These are phyloP conservation scores for Saccharomycopsis olivae DNA, from an alignment of 805 yeast genomes.

Conservation along the genomic window DNA sequence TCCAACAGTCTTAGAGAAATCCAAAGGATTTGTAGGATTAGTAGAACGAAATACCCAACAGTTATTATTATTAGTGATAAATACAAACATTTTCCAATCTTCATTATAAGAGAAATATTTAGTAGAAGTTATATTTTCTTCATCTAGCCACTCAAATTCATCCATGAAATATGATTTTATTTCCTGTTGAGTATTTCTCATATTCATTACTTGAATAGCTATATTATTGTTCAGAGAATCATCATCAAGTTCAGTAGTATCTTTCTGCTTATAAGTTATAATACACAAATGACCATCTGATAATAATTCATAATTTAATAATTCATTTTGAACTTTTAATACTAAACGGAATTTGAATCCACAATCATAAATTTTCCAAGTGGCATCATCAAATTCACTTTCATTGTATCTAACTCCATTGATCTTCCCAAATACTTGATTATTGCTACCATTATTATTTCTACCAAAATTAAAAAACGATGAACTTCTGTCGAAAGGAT, in stretches of 20 bases:
- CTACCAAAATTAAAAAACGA: conserved; percentile 8
- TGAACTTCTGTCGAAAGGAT: conserved; percentile 6
- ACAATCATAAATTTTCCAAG: conserved; percentile 16
- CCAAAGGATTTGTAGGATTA: neutral
- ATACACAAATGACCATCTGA: conserved; percentile 11
- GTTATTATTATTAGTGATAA: conserved; percentile 15
- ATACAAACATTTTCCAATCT: conserved; percentile 6
- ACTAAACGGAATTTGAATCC: conserved; percentile 23
- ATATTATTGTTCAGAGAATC: neutral
- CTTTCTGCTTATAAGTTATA: conserved; percentile 10
- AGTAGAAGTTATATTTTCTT: neutral
- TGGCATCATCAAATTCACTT: conserved; percentile 1
- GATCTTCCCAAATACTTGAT: neutral
- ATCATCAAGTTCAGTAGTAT: neutral
- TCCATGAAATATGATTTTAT: conserved; percentile 11
- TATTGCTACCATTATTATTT: conserved; percentile 3
- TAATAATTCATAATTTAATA: conserved; percentile 20
- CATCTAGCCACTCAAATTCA: conserved; percentile 15
- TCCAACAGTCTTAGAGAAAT: conserved; percentile 9
- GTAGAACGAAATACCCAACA: conserved; percentile 17
- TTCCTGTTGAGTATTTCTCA: neutral
- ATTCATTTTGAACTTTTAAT: conserved; percentile 21
- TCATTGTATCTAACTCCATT: neutral
- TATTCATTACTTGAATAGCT: conserved; percentile 10
- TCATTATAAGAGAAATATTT: conserved; percentile 7